A percentile compares a stretch with the other conserved stretches of the same genome.
Evolutionary conservation across 1,284 basidiomycete species (phyloP).

Genomic region (Peniophora sp.): DNA sequence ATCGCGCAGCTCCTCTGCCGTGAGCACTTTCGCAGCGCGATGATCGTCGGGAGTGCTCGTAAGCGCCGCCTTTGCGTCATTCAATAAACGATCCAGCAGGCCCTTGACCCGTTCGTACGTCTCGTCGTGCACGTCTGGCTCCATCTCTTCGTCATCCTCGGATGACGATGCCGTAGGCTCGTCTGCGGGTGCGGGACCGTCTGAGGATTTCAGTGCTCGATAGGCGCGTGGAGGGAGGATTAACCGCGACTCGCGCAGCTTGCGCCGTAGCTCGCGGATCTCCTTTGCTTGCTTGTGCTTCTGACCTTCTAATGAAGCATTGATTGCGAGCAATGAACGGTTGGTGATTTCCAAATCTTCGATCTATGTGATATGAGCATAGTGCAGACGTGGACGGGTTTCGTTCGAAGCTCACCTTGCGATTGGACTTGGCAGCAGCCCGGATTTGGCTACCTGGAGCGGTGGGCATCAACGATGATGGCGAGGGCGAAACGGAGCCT

Average conservation of each 20-base stretch:
- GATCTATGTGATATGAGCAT: constrained; percentile 38
- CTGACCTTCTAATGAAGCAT: constrained; percentile 61
- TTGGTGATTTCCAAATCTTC: constrained; percentile 80
- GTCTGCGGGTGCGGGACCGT: constrained; percentile 31
- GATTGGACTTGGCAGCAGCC: constrained; percentile 67
- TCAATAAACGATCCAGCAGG: constrained; percentile 57
- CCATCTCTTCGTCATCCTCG: constrained; percentile 31
- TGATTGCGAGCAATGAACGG: constrained; percentile 69
- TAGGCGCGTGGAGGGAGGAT: constrained; percentile 62
- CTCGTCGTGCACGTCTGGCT: constrained; percentile 35
- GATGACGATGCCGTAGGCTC: constrained; percentile 23
- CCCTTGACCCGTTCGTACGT: constrained; percentile 50
- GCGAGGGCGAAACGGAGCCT: not conserved
- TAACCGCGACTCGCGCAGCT: constrained; percentile 68
- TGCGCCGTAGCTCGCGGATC: constrained; percentile 67
- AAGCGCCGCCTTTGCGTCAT: constrained; percentile 54
- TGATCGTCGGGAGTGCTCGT: constrained; percentile 48
- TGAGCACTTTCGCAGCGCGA: constrained; percentile 57
- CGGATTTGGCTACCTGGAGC: constrained; percentile 34
- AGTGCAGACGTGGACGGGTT: not conserved
- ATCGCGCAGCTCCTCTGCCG: constrained; percentile 55
- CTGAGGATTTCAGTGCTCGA: constrained; percentile 43
- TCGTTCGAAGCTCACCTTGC: constrained; percentile 45
- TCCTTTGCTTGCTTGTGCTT: constrained; percentile 75
- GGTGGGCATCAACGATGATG: not conserved